Base-by-base conservation (phyloP, 2,329 filamentous ascomycete genomes). In the Hymenoscyphus linearis region DNA sequence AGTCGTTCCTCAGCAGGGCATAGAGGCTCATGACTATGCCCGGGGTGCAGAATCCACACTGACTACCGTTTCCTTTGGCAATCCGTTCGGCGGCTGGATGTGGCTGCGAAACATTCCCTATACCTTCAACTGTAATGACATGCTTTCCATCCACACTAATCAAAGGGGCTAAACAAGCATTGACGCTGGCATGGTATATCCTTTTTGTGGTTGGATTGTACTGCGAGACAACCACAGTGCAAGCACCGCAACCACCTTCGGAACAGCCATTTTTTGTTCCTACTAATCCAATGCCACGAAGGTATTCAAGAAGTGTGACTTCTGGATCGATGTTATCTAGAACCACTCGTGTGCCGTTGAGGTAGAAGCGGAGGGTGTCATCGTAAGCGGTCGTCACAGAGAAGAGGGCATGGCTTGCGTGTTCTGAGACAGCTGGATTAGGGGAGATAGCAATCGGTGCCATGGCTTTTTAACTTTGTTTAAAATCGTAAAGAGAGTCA, bases 21-120 rank as follows among this genome's bases (percentile, higher is more conserved):
- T 99, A 99, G 60, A 98, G 76, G 74, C 93, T 97, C 90, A 98
- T 98, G 65, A 98, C 93, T 70, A 99, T 98, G 2, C 95, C 95
- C 4, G 95, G 95, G 0, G 95, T 98, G 72, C 95, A 99, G 76
- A 99, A 99, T 3, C 72, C 87, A 74, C 87, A 99, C 74, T 99
- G 93, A 68, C 91, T 96, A 55, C 95, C 95, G 77, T 96, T 95
- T 35, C 89, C 85, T 75, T 90, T 90, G 18, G 95, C 93, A 69
- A 99, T 89, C 55, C 95, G 84, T 77, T 98, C 92, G 74, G 98
- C 95, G 3, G 88, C 81, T 1, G 93, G 90, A 77, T 99, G 95
- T 4, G 95, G 95, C 50, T 82, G 85, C 74, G 95, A 88, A 31
- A 90, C 87, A 73, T 89, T 90, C 12, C 95, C 95, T 70, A 99